These are phyloP conservation scores for Singerocomus rubriflavus DNA, from an alignment of 1,284 basidiomycete species.

Conservation along the genomic window DNA sequence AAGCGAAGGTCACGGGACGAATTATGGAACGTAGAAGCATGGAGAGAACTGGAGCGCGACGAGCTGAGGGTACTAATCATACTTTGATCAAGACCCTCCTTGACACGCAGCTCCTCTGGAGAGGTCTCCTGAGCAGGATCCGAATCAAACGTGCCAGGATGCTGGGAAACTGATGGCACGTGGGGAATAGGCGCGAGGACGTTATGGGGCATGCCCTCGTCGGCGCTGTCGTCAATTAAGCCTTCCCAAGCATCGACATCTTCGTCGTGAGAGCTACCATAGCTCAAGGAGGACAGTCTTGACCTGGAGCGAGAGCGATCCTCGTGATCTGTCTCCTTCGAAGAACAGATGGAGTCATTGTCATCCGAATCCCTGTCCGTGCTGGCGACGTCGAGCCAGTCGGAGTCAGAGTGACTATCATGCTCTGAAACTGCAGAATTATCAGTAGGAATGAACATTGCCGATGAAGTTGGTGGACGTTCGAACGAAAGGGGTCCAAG, in stretches of 20 bases:
- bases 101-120: conserved; percentile 61
- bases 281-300: conserved; percentile 63
- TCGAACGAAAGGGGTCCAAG: conserved; percentile 30
- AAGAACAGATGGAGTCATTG: conserved; percentile 57
- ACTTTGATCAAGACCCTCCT: conserved; percentile 72
- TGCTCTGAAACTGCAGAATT: conserved; percentile 50
- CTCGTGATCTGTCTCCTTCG: conserved; percentile 57
- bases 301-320: conserved; percentile 52
- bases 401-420: conserved; percentile 69
- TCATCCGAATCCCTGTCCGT: conserved; percentile 61
- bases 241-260: conserved; percentile 75
- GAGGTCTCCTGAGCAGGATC: conserved; percentile 27
- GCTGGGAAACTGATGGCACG: conserved; percentile 27
- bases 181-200: conserved; percentile 30
- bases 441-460: conserved; percentile 30
- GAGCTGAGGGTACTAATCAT: conserved; percentile 71
- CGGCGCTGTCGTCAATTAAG: conserved; percentile 56
- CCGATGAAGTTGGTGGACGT: conserved; percentile 30
- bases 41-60: conserved; percentile 60
- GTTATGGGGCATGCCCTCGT: conserved; percentile 39
- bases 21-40: conserved; percentile 50
- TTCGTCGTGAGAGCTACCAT: conserved; percentile 58
- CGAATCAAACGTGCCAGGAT: conserved; percentile 25
- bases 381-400: conserved; percentile 74
- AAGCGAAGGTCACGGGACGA: conserved; percentile 67